These are phyloP conservation scores for Teratosphaeria gauchensis DNA, from an alignment of 2,329 filamentous ascomycete genomes.

Conservation along the genomic window DNA sequence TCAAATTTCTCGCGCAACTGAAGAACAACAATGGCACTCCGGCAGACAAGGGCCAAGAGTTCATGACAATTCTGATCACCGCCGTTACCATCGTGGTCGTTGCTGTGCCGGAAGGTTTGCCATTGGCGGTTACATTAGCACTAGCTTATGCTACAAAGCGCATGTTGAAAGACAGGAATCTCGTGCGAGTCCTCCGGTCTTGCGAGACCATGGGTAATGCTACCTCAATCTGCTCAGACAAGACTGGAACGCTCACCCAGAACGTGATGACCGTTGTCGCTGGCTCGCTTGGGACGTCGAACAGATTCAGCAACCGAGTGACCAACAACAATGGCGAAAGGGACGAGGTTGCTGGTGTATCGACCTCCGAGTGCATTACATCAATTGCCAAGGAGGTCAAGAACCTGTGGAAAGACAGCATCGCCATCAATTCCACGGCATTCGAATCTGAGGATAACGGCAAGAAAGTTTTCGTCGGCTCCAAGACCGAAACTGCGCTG, in stretches of 20 bases:
- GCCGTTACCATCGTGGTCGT: conserved; percentile 59
- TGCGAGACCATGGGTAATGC: conserved; percentile 66
- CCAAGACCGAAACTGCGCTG: conserved; percentile 68
- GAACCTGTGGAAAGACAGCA: conserved; percentile 51
- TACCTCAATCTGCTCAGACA: conserved; percentile 70
- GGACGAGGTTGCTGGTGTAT: conserved; percentile 37
- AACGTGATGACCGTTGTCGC: conserved; percentile 71
- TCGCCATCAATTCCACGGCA: conserved; percentile 59
- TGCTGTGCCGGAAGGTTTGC: conserved; percentile 58
- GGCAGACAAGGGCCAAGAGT: conserved; percentile 66
- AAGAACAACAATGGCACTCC: conserved; percentile 44
- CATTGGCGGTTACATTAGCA: conserved; percentile 58
- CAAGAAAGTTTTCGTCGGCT: conserved; percentile 55
- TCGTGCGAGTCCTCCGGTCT: conserved; percentile 57
- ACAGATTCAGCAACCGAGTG: conserved; percentile 43
- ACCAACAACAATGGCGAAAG: conserved; percentile 24
- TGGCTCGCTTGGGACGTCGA: conserved; percentile 53
- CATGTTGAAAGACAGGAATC: conserved; percentile 60
- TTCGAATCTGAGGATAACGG: conserved; percentile 58
- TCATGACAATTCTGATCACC: conserved; percentile 54
- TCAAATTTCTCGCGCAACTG: conserved; percentile 69
- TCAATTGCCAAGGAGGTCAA: conserved; percentile 39
- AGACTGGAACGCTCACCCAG: conserved; percentile 65
- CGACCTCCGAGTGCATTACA: conserved; percentile 43
- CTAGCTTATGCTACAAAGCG: conserved; percentile 58